Evolutionary conservation across 192 early-diverging fungal species (phyloP).

Genomic region (Allomyces javanicus): DNA sequence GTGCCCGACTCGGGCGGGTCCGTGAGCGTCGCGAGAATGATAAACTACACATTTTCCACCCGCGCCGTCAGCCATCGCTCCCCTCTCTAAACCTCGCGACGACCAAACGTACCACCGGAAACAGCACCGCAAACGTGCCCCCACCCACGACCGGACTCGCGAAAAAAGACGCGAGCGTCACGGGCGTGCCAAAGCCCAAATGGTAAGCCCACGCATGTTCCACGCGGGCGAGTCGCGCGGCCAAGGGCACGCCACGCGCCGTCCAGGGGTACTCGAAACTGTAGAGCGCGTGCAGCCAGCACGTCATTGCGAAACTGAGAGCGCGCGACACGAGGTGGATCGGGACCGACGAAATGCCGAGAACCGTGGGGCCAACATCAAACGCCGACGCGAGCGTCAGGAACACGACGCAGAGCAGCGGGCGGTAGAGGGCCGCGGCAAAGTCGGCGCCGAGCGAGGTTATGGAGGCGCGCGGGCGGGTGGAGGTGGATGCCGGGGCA

Average conservation of each 20-base stretch:
- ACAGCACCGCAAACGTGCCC: neutral
- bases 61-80: too few relatives aligned
- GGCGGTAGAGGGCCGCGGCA: neutral
- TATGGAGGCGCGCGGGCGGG: neutral
- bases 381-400: neutral
- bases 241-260: neutral
- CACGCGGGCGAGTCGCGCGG: neutral
- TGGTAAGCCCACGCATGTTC: neutral
- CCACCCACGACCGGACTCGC: neutral
- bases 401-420: neutral
- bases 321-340: neutral
- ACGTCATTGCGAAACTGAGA: neutral
- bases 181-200: neutral
- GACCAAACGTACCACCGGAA: neutral
- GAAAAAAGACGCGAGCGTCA: neutral
- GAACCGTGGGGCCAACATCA: neutral
- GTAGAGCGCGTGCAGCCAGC: neutral
- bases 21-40: too few relatives aligned
- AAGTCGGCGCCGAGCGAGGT: neutral
- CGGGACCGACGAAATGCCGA: too few relatives aligned
- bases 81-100: too few relatives aligned
- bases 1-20: too few relatives aligned
- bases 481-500: neutral
- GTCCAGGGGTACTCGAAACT: neutral
- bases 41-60: too few relatives aligned